A percentile compares a stretch with the other conserved stretches of the same genome.
These are phyloP conservation scores for Psilocybe mexicana DNA, from an alignment of 1,284 basidiomycete species.

Conservation along the genomic window DNA sequence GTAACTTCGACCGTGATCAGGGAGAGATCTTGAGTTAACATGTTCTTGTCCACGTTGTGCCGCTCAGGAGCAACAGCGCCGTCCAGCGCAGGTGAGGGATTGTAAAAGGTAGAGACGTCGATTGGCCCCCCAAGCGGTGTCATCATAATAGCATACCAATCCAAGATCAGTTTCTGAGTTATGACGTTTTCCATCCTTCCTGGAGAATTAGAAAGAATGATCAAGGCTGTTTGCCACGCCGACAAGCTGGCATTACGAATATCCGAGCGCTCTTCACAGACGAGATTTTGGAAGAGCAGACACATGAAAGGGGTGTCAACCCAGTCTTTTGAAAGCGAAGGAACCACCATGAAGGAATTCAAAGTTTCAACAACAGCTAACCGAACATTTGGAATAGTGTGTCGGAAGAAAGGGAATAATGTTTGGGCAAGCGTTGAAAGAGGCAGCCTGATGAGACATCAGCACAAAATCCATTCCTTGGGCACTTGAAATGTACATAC, in stretches of 20 bases:
- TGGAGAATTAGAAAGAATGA: slow-evolving; percentile 47
- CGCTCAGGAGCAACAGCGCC: slow-evolving; percentile 57
- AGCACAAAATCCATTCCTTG: slow-evolving; percentile 7
- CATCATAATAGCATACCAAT: slow-evolving; percentile 91
- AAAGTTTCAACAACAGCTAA: slow-evolving; percentile 92
- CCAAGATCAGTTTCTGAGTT: slow-evolving; percentile 56
- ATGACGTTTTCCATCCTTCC: slow-evolving; percentile 55
- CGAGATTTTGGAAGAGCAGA: slow-evolving; percentile 92
- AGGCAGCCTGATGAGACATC: slow-evolving; percentile 53
- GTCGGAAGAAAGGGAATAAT: slow-evolving; percentile 96
- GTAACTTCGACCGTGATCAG: slow-evolving; percentile 82
- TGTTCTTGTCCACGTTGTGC: slow-evolving; percentile 96
- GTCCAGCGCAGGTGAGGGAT: slow-evolving; percentile 50
- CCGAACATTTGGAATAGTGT: slow-evolving; percentile 94
- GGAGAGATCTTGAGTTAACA: slow-evolving; percentile 89
- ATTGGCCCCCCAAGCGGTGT: slow-evolving; percentile 87
- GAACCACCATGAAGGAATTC: slow-evolving; percentile 81
- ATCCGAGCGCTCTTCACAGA: slow-evolving; percentile 89
- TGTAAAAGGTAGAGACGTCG: slow-evolving; percentile 74
- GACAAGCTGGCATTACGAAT: slow-evolving; percentile 80
- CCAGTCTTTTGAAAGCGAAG: slow-evolving; percentile 82
- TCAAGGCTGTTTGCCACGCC: slow-evolving; percentile 78
- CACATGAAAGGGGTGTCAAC: slow-evolving; percentile 77
- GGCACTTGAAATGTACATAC: slow-evolving; percentile 44
- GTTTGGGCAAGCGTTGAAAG: slow-evolving; percentile 83